Evolutionary conservation across 2,329 filamentous ascomycete genomes (phyloP), one percentile per base, ranked within the genome.

Genomic region (Pseudocercospora crystallina): DNA sequence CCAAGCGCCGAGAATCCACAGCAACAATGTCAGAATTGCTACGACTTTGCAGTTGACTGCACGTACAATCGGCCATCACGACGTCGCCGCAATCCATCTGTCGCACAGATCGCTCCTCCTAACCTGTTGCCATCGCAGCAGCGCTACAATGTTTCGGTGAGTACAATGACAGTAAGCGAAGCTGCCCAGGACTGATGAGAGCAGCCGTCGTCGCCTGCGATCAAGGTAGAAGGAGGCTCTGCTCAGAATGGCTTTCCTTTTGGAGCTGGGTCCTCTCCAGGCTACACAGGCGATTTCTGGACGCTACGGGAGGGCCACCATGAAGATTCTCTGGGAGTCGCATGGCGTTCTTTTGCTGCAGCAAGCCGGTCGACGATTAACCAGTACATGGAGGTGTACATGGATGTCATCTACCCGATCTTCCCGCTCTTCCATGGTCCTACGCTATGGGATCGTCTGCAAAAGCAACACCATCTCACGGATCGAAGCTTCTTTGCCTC

Each of bases 371-470:
- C 57, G 26, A 66, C 66, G 35, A 72, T 79, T 36, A 64, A 69
- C 43, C 55, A 59, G 67, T 71, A 59, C 64, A 67, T 77, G 17
- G 70, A 76, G 12, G 67, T 80, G 12, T 80, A 79, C 65, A 76
- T 78, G 61, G 74, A 79, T 50, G 71, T 77, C 37, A 73, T 79
- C n/a, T 80, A 80, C 61, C 77, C 77, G 2, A 74, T 80, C 42
- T 76, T 79, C 52, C 77, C 78, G 4, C 65, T 80, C 20, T 80
- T 80, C 56, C 75, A 80, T 58, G 70, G 70, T 32, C 69, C 69
- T n/a, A 73, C 71, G 13, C 69, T 77, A 37, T 61, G 70, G 20
- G 61, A 69, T 8, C 69, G 68, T 37, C 61, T 79, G n/a, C 58
- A 69, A 5, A 62, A 68, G 10, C 66, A 68, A 13, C 70, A 78